Conservation (phyloP, 768 basidiomycete species). For the Glaciozyma antarctica region DNA sequence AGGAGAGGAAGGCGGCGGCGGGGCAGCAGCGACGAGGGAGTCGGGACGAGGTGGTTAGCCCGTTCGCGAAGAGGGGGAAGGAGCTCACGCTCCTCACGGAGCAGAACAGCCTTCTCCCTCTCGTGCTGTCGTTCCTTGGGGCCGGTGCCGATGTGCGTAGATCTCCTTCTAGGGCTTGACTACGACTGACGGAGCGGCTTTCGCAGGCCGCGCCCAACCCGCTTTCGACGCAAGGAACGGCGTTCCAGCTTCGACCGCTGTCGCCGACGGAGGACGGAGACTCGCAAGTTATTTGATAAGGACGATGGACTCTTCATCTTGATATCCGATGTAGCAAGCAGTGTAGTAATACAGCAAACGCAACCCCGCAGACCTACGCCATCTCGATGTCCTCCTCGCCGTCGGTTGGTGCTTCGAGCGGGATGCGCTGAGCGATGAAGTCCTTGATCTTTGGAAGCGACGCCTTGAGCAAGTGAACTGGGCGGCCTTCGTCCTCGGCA, state of each 20-base stretch:
- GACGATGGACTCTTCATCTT: too few species aligned
- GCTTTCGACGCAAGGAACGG: constrained; percentile 20
- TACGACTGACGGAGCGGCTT: too few species aligned
- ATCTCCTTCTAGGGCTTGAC: not conserved
- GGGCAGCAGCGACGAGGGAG: not conserved
- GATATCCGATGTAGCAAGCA: too few species aligned
- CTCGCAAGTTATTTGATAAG: too few species aligned
- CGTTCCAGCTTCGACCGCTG: constrained; percentile 20
- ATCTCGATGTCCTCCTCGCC: not conserved
- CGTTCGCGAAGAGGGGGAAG: constrained; percentile 58
- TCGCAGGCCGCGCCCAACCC: constrained; percentile 25
- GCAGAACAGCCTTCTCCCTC: constrained; percentile 77
- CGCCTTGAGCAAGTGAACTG: constrained; percentile 23
- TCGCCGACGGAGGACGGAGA: not conserved
- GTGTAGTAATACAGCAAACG: too few species aligned
- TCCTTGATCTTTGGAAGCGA: constrained; percentile 26
- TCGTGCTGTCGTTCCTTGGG: constrained; percentile 24
- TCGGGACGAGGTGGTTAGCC: not conserved
- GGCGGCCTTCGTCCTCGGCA: constrained; percentile 27
- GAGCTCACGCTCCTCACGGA: constrained; percentile 75
- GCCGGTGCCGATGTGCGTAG: constrained; percentile 14
- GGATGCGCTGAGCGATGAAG: constrained; percentile 11
- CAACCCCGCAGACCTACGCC: not conserved
- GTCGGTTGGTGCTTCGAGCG: not conserved
- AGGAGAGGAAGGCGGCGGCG: not conserved